phyloP scores from a whole-genome alignment of 331 rosid species.

The Phaseolus coccineus region DNA sequence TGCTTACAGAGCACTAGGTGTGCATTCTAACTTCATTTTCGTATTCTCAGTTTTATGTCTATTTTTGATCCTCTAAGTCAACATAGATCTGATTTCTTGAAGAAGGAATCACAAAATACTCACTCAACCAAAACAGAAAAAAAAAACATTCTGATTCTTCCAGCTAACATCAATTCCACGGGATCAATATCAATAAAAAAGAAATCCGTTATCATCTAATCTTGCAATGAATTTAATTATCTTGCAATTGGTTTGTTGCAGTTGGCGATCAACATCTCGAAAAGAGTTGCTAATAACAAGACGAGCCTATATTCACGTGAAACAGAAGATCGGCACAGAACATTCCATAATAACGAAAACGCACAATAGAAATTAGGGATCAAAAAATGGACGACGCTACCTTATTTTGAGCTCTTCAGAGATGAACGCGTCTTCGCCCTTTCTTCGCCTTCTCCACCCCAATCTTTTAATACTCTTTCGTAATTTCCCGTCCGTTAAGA shows the following conservation, averaged over 20 bases:
- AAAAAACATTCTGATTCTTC: not conserved
- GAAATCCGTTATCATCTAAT: not conserved
- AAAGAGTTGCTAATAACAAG: not conserved
- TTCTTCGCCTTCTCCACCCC: not conserved
- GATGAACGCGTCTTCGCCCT: constrained; percentile 7
- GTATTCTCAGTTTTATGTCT: not conserved
- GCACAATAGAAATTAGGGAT: not conserved
- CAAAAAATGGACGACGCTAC: not conserved
- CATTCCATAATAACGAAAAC: not conserved
- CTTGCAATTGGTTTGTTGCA: not conserved
- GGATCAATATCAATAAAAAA: not conserved
- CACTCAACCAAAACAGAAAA: not conserved
- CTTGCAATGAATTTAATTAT: not conserved
- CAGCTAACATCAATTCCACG: not conserved
- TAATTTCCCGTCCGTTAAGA: not conserved
- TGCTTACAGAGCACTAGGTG: not conserved
- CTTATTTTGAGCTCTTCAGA: constrained; percentile 19
- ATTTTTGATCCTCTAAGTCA: not conserved
- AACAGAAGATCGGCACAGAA: not conserved
- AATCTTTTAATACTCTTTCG: not conserved
- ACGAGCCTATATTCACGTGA: not conserved
- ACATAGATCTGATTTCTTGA: not conserved
- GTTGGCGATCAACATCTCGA: not conserved
- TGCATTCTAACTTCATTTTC: not conserved
- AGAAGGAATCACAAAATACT: constrained; percentile 6